Evolutionary conservation across 805 yeast species (phyloP).

Genomic region (Lipomyces yamanashiensis): DNA sequence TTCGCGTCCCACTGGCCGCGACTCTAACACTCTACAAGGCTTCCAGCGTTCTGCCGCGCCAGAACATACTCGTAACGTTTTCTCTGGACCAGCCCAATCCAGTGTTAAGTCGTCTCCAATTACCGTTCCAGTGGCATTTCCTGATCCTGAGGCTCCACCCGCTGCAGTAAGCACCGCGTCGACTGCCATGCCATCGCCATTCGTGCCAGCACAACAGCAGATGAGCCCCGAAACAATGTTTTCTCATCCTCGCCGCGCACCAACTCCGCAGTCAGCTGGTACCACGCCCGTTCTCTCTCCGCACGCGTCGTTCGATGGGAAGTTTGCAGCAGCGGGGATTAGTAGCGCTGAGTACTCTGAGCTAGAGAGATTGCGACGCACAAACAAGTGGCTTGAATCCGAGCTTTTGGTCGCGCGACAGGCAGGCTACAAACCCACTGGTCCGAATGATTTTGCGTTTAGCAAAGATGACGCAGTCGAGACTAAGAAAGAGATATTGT

Average conservation of each 20-base stretch:
- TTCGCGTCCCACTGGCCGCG: not conserved
- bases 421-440: slow-evolving; percentile 29
- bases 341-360: slow-evolving; percentile 12
- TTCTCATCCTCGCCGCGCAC: slow-evolving; percentile 14
- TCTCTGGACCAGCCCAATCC: too few species aligned
- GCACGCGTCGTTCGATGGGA: slow-evolving; percentile 11
- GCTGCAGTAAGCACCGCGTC: not conserved
- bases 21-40: not conserved
- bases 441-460: slow-evolving; percentile 13
- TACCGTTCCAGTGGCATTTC: not conserved
- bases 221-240: slow-evolving; percentile 4
- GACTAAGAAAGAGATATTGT: slow-evolving; percentile 3
- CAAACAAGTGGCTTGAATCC: slow-evolving; percentile 37
- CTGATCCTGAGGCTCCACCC: not conserved
- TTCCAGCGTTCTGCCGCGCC: not conserved
- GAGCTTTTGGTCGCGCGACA: slow-evolving; percentile 38
- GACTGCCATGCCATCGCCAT: not conserved
- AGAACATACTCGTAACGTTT: not conserved
- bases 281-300: not conserved
- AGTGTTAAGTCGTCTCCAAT: not conserved
- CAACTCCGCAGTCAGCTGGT: slow-evolving; percentile 5
- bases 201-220: not conserved
- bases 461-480: slow-evolving; percentile 2
- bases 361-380: slow-evolving; percentile 21
- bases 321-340: not conserved